Conservation (phyloP, 257 asterid species). For the Linaria vulgaris region DNA sequence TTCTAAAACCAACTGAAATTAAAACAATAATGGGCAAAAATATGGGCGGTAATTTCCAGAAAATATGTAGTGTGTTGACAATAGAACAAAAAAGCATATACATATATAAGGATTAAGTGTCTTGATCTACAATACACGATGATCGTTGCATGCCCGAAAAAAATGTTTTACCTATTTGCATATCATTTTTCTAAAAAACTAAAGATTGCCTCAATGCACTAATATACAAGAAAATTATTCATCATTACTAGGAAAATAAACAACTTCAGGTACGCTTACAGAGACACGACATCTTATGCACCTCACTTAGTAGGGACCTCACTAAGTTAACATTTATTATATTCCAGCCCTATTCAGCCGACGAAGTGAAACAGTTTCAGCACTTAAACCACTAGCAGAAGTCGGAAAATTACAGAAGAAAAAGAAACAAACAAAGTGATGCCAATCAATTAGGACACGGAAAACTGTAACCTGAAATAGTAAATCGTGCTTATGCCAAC, state of each 20-base stretch:
- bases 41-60: not conserved
- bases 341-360: too few species aligned
- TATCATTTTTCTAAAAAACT: not conserved
- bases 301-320: not conserved
- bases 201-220: not conserved
- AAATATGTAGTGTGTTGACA: not conserved
- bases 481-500: too few species aligned
- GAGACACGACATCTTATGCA: not conserved
- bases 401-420: too few species aligned
- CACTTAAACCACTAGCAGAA: too few species aligned
- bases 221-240: conserved; percentile 1
- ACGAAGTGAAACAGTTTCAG: too few species aligned
- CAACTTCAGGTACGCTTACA: not conserved
- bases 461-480: too few species aligned
- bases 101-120: not conserved
- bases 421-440: too few species aligned
- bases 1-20: conserved; percentile 21
- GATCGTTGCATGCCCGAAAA: too few species aligned
- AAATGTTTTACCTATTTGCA: too few species aligned
- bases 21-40: conserved; percentile 14
- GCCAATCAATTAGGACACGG: too few species aligned
- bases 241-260: not conserved
- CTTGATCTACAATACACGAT: not conserved
- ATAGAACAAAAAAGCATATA: conserved; percentile 6
- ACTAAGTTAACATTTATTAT: not conserved